Base-by-base conservation (phyloP, 306 rosid genomes). In the Styphnolobium japonicum region DNA sequence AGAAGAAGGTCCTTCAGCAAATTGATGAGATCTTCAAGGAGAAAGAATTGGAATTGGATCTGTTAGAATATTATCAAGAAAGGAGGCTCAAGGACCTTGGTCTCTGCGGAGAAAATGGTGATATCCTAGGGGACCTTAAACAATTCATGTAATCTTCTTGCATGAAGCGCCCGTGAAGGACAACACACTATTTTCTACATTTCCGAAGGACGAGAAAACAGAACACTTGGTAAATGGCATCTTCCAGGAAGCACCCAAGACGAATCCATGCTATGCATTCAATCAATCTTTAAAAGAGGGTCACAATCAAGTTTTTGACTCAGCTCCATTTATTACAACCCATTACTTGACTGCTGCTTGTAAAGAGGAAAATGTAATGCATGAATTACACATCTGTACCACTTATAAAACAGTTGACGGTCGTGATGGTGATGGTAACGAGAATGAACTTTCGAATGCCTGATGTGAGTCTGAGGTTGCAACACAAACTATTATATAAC, bases 21-120 rank as follows among this genome's bases (percentile, higher is more conserved):
- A 88, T 95, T 68, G 93, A 87, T 61, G 88, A 62, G 67, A 86
- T 85, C 56, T 95, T 95, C 86, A 65, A 82, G 82, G 88, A 76
- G 76, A 91, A 94, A 83, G 97, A 95, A 71, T 42, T 29, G 37
- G 98, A 88, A 70, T 72, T 95, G 81, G 76, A 83, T 79, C 55
- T 67, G 72, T 84, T 92, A 79, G 93, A 91, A 82, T 95, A 91
- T 67, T 92, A 95, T 79, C 98, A 91, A 70, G 98, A 95, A 82
- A 87, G 98, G 78, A 87, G 98, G 88, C 97, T 95, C 81, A 90
- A 92, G 92, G 97, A 95, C 29, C 98, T 95, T 78, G 98, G 98
- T 39, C 97, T 95, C n/a, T 90, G 89, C 7, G 97, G 98, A 33
- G 98, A 95, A 85, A 90, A 33, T 77, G 98, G 94, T 72, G 95